Conservation (phyloP, 2,329 filamentous ascomycete genomes). For the Trichoderma cornu-damae region DNA sequence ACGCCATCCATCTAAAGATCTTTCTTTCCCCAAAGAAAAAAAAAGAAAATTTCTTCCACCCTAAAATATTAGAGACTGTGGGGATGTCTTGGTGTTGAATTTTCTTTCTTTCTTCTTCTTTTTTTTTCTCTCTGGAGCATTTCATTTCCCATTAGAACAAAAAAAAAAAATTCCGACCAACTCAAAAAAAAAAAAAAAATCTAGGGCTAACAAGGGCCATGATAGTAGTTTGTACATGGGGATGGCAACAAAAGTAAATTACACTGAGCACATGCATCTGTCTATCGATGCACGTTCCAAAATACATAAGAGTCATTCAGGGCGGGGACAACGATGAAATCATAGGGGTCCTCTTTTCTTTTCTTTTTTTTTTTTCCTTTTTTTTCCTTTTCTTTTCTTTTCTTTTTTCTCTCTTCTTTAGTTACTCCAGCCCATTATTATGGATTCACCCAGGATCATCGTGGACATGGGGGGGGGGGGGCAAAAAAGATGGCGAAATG, state of each 20-base stretch:
- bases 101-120: background rate
- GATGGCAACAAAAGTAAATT: too few relatives aligned
- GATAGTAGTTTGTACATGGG: background rate
- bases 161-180: conserved; percentile 1
- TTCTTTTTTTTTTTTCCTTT: background rate
- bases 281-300: conserved; percentile 16
- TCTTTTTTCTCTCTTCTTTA: background rate
- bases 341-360: conserved; percentile 27
- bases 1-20: too few relatives aligned
- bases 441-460: background rate
- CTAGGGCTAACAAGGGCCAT: background rate
- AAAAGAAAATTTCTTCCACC: background rate
- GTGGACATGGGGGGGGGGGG: background rate
- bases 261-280: conserved; percentile 5
- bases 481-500: background rate
- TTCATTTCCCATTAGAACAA: conserved; percentile 4
- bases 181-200: too few relatives aligned
- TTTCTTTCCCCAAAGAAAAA: too few relatives aligned
- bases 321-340: conserved; percentile 25
- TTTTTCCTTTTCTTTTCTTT: conserved; percentile 5
- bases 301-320: conserved; percentile 10
- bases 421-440: background rate
- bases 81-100: background rate
- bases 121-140: conserved; percentile 1
- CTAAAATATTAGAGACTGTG: background rate